Percentiles rank a stretch among this genome's conserved stretches.
phyloP scores from a whole-genome alignment of 1,284 basidiomycete genomes.

The Gymnopus androsaceus region DNA sequence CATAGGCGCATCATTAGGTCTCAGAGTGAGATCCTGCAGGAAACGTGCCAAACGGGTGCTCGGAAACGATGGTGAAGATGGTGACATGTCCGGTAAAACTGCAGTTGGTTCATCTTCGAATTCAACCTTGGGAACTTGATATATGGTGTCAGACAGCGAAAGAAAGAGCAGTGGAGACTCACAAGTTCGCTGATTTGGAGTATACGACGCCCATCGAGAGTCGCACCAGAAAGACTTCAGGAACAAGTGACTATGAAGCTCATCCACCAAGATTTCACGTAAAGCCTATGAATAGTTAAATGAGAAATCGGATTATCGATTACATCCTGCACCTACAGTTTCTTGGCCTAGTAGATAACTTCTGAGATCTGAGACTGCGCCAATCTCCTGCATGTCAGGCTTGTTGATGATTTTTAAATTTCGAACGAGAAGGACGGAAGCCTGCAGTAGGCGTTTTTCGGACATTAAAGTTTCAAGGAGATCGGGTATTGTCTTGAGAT shows the following conservation, averaged over 20 bases:
- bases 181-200: conserved; percentile 79
- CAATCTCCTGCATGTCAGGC: conserved; percentile 91
- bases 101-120: conserved; percentile 54
- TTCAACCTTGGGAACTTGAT: conserved; percentile 56
- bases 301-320: not conserved
- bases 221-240: conserved; percentile 97
- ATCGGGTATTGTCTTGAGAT: conserved; percentile 90
- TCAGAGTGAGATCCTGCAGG: conserved; percentile 69
- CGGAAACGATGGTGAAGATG: conserved; percentile 40
- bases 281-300: conserved; percentile 62
- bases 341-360: conserved; percentile 89
- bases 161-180: conserved; percentile 35
- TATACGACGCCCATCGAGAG: conserved; percentile 85
- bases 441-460: conserved; percentile 91
- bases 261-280: conserved; percentile 92
- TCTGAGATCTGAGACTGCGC: conserved; percentile 88
- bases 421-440: conserved; percentile 84
- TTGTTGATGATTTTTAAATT: conserved; percentile 92
- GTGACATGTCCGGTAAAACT: conserved; percentile 28
- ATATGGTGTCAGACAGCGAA: not conserved
- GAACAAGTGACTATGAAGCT: conserved; percentile 97
- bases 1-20: conserved; percentile 80
- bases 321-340: conserved; percentile 55
- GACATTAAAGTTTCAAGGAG: conserved; percentile 92
- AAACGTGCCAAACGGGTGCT: conserved; percentile 62